Base-by-base conservation (phyloP, 2,329 filamentous ascomycete species). In the Boeremia exigua region DNA sequence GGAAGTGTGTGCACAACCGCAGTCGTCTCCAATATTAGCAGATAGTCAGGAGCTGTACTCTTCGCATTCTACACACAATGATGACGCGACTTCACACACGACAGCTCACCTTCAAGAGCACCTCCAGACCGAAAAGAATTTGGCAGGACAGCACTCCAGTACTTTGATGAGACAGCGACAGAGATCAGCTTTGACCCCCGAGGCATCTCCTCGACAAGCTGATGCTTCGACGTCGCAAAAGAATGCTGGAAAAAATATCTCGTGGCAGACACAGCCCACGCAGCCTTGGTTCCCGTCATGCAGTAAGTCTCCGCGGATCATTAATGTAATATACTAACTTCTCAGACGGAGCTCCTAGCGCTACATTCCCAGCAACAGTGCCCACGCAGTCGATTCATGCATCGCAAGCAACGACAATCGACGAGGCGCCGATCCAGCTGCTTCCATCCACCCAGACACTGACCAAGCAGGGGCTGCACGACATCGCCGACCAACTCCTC, bases 401-500 rank as follows among this genome's bases (percentile, higher is more conserved):
- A 27, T 57, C 54, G 6, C 48, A 57, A 45, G 54, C 48, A 19
- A 57, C 54, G 6, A 57, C 54, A 17, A 40, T 57, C 7, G 54
- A 57, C 4, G 54, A 57, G 30, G 40, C 27, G 1, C 19, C 40
- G 8, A 6, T 29, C 6, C 27, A 47, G 6, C 19, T 48, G 6
- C 43, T 29, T 6, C 1, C n/a, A 0, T 17, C 4, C 5, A 12
- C 17, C 2, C 17, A 8, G 6, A 43, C 46, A 11, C 6, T 49
- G 4, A 40, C 36, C 12, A 34, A 42, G 27, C 17, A 51, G 10
- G 17, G 60, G 9, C 56, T 67, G 2, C 42, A 33, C 17, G 10
- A 29, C n/a, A 52, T 66, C 25, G 37, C 56, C 23, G 36, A 74
- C 17, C 36, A 58, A 27, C 54, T 66, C 9, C 49, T 51, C 27